These are phyloP conservation scores for Ambrosia hybrid DNA, from an alignment of 140 eudicot genomes.

Conservation along the genomic window DNA sequence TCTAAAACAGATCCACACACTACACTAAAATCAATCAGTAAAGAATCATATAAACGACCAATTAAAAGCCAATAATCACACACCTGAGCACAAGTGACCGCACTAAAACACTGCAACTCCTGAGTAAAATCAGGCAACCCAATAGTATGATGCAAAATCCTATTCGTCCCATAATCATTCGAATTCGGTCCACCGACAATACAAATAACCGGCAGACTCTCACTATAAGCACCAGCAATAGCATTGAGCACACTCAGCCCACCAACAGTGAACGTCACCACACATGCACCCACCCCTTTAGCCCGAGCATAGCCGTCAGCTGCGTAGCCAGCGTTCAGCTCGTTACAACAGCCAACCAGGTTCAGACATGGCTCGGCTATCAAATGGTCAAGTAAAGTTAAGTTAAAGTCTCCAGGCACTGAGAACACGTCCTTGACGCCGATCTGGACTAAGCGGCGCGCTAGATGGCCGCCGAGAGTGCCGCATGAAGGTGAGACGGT, in stretches of 20 bases:
- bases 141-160: conserved; percentile 81
- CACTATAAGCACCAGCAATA: conserved; percentile 88
- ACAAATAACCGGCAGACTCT: conserved; percentile 82
- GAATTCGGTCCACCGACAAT: conserved; percentile 91
- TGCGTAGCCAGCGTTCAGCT: conserved; percentile 90
- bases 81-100: conserved; percentile 83
- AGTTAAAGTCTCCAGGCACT: conserved; percentile 87
- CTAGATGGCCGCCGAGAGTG: conserved; percentile 66
- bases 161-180: conserved; percentile 72
- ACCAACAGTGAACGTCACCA: conserved; percentile 86
- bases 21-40: not conserved
- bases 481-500: conserved; percentile 34
- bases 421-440: conserved; percentile 78
- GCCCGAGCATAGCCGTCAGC: conserved; percentile 93
- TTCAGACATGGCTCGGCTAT: conserved; percentile 66
- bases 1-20: too few relatives aligned
- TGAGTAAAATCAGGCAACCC: conserved; percentile 79
- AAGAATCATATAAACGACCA: not conserved
- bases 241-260: conserved; percentile 86
- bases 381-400: conserved; percentile 71
- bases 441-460: conserved; percentile 67
- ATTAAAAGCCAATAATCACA: not conserved
- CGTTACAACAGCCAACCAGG: conserved; percentile 83
- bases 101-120: conserved; percentile 70
- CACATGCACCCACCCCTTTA: conserved; percentile 88